Conservation (phyloP, 2,329 filamentous ascomycete genomes). For the Cercospora zeae-maydis region DNA sequence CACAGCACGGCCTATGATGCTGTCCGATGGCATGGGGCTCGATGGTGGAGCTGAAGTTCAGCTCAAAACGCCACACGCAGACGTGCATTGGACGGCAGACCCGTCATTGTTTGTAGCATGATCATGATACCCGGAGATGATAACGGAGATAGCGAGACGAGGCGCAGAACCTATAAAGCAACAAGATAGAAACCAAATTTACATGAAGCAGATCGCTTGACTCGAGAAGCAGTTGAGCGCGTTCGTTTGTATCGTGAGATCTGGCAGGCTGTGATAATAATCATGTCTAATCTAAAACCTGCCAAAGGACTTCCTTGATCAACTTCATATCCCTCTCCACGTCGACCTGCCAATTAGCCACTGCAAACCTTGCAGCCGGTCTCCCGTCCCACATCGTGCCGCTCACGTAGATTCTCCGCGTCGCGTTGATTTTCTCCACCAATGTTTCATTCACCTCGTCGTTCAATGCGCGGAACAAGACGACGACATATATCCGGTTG, state of each 20-base stretch:
- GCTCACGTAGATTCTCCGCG: constrained; percentile 74
- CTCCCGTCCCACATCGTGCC: constrained; percentile 73
- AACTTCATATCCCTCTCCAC: constrained; percentile 62
- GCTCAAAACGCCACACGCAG: neutral
- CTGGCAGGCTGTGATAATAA: neutral
- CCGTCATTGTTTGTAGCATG: neutral
- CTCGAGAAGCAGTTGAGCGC: too few relatives aligned
- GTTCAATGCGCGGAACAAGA: constrained; percentile 73
- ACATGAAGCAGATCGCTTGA: too few relatives aligned
- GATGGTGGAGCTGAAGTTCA: neutral
- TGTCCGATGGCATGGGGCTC: neutral
- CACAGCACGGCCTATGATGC: neutral
- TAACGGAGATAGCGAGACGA: neutral
- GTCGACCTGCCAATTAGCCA: constrained; percentile 80
- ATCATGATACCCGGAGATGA: neutral
- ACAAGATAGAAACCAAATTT: neutral
- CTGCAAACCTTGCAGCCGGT: constrained; percentile 75
- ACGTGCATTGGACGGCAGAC: neutral
- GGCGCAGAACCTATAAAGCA: neutral
- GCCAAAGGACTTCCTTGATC: constrained; percentile 59
- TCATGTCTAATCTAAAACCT: neutral
- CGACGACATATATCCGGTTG: constrained; percentile 62
- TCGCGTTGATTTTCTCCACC: constrained; percentile 69
- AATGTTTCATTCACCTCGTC: constrained; percentile 61
- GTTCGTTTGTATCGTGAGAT: neutral